Percentiles rank a stretch among this genome's conserved stretches.
Conservation (phyloP, 1,139 yeast species). For the Yamadazyma atmosphaerica region DNA sequence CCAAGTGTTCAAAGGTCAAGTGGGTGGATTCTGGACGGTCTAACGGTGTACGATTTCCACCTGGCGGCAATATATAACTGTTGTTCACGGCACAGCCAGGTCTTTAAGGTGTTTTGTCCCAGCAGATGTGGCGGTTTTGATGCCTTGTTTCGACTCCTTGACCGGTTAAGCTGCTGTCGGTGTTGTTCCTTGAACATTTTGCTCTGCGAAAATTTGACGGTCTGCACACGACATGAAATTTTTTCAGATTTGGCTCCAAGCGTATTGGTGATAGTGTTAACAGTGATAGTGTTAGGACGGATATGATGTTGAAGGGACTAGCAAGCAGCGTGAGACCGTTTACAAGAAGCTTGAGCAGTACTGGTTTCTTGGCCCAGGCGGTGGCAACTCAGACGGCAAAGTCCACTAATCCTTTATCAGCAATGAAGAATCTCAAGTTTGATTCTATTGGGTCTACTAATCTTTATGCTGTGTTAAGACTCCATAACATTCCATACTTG, state of each 20-base stretch:
- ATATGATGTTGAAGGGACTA: background rate
- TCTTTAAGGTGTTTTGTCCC: background rate
- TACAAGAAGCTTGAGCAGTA: no score
- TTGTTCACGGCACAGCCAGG: no score
- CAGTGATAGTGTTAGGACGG: background rate
- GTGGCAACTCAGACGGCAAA: background rate
- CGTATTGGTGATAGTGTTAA: background rate
- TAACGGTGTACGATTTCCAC: no score
- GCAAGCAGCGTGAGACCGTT: no score
- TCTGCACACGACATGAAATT: background rate
- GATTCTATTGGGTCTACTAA: constrained; percentile 51
- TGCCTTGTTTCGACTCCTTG: background rate
- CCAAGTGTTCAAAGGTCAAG: no score
- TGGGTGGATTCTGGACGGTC: no score
- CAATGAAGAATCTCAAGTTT: constrained; percentile 43
- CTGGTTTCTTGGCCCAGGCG: background rate
- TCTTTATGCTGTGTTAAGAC: constrained; percentile 78
- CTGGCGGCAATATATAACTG: no score
- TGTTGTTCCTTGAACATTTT: background rate
- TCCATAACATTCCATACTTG: constrained; percentile 83
- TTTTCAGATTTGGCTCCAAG: background rate
- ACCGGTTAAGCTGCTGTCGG: background rate
- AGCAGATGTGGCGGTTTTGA: background rate
- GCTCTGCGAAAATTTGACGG: constrained; percentile 1
- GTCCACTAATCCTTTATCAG: no score